Evolutionary conservation across 495 filamentous ascomycete species (phyloP), one percentile per base, ranked within the genome.

Genomic region (Aspergillus taichungensis): DNA sequence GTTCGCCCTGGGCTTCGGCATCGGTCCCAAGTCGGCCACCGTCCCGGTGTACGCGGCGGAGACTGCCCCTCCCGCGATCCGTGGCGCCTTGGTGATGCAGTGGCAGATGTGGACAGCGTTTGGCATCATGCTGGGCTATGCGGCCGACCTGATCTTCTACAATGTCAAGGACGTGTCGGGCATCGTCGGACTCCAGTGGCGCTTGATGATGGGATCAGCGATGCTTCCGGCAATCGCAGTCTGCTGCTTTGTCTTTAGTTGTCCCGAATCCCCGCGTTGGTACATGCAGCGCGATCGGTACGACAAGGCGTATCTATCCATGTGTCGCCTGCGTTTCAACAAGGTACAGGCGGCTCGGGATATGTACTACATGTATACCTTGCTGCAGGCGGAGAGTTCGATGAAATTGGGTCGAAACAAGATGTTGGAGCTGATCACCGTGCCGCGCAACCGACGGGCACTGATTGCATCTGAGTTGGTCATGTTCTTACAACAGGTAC

Each of bases 31-130:
- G 56, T 85, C 82, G 1, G 80, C 85, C 0, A 91, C 85, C 1
- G 84, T 87, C 1, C 85, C 85, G 0, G 74, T 89, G 30, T 89
- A 88, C 53, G 84, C 84, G 5, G 87, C 87, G 2, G 87, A 92
- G 57, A 82, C 76, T 30, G 73, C 81, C 0, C 85, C 88, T 0
- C 74, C 86, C 0, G 66, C 67, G 18, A 85, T 91, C 37, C 77
- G 87, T 33, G 87, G 87, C 29, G 87, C 86, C 10, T 53, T 86
- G 32, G 80, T 85, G 6, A 84, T 85, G 80, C 78, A 84, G 57
- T 91, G 87, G 87, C 87, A 90, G 60, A 81, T 88, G 77, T 89
- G 82, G 82, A 89, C 84, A 1, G 87, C 87, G 2, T 88, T 88
- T 49, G 87, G 86, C 2, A 87, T 89, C 55, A 83, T 89, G 76